Conservation (phyloP, 768 basidiomycete genomes). For the Fibroporia radiculosa region DNA sequence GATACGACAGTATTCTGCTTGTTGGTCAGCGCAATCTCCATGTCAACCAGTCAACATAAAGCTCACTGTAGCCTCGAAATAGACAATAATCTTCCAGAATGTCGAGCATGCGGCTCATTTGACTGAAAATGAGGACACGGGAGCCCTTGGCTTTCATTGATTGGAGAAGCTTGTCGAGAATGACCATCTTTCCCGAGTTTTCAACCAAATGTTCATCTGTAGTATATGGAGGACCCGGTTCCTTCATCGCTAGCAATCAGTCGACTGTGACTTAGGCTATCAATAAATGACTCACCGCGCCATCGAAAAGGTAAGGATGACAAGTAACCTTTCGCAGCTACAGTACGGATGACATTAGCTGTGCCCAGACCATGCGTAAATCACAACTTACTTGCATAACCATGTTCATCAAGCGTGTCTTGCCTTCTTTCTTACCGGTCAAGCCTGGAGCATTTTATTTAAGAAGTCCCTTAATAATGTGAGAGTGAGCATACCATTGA, state of each 20-base stretch:
- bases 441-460: conserved; percentile 40
- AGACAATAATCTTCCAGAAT: conserved; percentile 97
- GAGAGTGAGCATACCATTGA: conserved; percentile 59
- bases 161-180: conserved; percentile 86
- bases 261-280: not conserved
- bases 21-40: not conserved
- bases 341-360: not conserved
- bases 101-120: conserved; percentile 98
- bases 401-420: conserved; percentile 96
- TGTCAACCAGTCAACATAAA: conserved; percentile 5
- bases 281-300: conserved; percentile 49
- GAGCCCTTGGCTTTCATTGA: conserved; percentile 92
- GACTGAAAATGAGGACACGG: conserved; percentile 93
- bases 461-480: not conserved
- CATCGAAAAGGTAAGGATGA: conserved; percentile 89
- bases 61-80: conserved; percentile 83
- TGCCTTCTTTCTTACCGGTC: conserved; percentile 97
- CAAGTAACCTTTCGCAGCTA: conserved; percentile 81
- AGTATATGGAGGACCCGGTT: conserved; percentile 97
- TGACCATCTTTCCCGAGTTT: conserved; percentile 96
- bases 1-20: conserved; percentile 90
- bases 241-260: conserved; percentile 34
- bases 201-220: conserved; percentile 95
- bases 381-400: conserved; percentile 82
- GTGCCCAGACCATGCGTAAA: not conserved